Conservation (phyloP, 108 stramenopile genomes). For the Nannochloropsis gaditana region DNA sequence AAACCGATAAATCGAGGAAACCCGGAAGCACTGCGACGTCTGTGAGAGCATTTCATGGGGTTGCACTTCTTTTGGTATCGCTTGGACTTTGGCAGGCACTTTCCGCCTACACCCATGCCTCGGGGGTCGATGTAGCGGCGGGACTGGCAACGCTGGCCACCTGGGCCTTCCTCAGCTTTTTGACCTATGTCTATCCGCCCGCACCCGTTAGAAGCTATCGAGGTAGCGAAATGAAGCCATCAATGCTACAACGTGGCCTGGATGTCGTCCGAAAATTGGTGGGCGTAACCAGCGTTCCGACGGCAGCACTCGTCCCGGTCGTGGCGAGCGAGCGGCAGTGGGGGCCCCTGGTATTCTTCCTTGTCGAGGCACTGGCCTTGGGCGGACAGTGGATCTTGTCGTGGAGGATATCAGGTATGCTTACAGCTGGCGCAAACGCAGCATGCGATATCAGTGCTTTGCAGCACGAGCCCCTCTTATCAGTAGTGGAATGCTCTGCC, state of each 20-base stretch:
- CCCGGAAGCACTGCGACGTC: too few species aligned
- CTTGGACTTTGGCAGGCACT: not conserved
- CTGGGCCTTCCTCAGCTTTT: not conserved
- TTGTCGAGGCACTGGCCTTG: not conserved
- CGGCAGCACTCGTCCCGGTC: not conserved
- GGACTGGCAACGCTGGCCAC: not conserved
- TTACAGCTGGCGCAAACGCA: too few species aligned
- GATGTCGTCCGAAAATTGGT: not conserved
- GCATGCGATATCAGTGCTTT: too few species aligned
- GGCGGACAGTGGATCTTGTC: not conserved
- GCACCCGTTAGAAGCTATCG: not conserved
- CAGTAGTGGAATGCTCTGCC: not conserved
- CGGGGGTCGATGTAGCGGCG: not conserved
- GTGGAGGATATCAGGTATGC: not conserved
- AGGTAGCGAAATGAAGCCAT: not conserved
- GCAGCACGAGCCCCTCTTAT: not conserved
- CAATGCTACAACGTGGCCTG: not conserved
- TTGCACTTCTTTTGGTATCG: not conserved
- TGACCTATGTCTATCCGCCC: not conserved
- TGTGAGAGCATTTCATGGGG: not conserved
- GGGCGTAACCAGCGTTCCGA: not conserved
- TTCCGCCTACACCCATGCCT: not conserved
- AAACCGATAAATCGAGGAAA: too few species aligned
- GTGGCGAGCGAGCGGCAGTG: not conserved
- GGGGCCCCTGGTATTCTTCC: not conserved